Evolutionary conservation across 192 early-diverging fungal genomes (phyloP), one percentile per base, ranked within the genome.

Genomic region (Phycomyces blakesleeanus): DNA sequence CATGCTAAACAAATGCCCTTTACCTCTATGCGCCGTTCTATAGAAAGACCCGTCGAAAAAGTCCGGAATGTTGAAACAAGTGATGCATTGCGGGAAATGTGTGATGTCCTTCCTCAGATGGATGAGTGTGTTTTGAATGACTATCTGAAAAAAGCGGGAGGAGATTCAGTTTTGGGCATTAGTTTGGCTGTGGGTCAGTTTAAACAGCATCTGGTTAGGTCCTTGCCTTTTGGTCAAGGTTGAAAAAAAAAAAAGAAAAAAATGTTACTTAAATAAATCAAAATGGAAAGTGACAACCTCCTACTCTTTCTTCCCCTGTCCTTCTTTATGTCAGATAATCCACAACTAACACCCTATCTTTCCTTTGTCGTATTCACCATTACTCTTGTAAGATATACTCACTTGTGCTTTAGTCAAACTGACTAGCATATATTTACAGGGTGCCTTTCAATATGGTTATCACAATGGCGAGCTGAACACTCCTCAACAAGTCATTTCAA

Each of bases 401-500:
- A 9, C 29, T 7, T 38, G 7, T 9, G 12, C 42, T 3, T 61
- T n/a, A 61, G 10, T 51, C 7, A 29, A 15, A 11, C 12, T 60
- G 20, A 27, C n/a, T 2, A 21, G 3, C 21, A 34, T 29, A 11
- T 34, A 56, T 37, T 37, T 20, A 12, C 42, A 76, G 74, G 65
- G 79, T 22, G 71, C 81, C 9, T 81, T 85, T 57, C 83, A 85
- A 54, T 85, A 66, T 66, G 83, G 83, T n/a, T 81, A 80, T 55
- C 80, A 82, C 58, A 85, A 79, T 59, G 83, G 83, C 8, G 83
- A 83, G 63, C 68, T 85, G 37, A 85, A 85, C 55, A 79, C 78
- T 2, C 83, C 83, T 18, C 77, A 83, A 56, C 44, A 65, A 22
- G 73, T 81, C 47, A 85, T 85, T 12, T 77, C 80, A 1, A 77